Base-by-base conservation (phyloP, 2,329 filamentous ascomycete species). In the Phialophora tarda region DNA sequence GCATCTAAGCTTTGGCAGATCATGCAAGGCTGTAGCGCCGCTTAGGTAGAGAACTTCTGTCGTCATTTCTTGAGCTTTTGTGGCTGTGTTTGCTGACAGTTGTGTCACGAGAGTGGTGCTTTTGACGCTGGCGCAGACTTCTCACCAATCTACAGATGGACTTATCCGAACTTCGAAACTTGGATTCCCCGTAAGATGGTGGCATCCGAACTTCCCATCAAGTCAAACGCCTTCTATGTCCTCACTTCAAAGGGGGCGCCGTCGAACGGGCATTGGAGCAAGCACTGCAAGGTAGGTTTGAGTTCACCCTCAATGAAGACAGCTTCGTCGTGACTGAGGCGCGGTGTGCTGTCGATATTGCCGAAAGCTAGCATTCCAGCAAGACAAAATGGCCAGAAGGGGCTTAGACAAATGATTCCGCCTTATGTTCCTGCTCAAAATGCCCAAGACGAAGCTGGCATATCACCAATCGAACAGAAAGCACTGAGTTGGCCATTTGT, bases 251-350 rank as follows among this genome's bases (percentile, higher is more conserved):
- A 26, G 21, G 4, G 10, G 26, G 23, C 48, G 21, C 11, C 14
- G 48, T 28, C 21, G 14, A 51, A 12, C 11, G 28, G 12, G 11
- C 30, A 21, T 51, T 17, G 34, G 24, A 34, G 32, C 50, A 55
- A 23, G 23, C 38, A 47, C 59, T 54, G 47, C 53, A 51, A 58
- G 63, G 63, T 62, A 65, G 23, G 44, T 58, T 51, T 58, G 59
- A 55, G 21, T 24, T 38, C 3, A 6, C 34, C 44, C 41, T 26
- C 53, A 14, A 53, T n/a, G 12, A 41, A 8, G 26, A 10, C 23
- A 65, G 58, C 32, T 26, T 51, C 57, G 50, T 41, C 34, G n/a
- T 14, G 34, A 41, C n/a, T 7, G 34, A 47, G 51, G 41, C 53
- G 34, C 28, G 44, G n/a, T 14, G n/a, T 21, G n/a, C 7, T 26